Base-by-base conservation (phyloP, 2,329 filamentous ascomycete genomes). In the Didymella pomorum region DNA sequence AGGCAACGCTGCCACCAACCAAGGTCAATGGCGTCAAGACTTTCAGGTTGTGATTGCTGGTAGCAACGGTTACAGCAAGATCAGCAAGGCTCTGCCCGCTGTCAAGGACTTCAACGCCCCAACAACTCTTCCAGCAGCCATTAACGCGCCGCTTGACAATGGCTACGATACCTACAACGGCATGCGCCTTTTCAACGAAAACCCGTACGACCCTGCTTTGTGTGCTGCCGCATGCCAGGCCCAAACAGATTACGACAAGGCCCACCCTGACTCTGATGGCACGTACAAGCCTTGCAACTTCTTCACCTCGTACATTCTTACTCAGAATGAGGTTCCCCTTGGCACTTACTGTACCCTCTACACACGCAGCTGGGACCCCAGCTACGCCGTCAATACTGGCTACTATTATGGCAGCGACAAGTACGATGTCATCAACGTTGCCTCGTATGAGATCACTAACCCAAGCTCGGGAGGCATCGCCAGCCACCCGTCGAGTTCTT, bases 281-380 rank as follows among this genome's bases (percentile, higher is more conserved):
- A 50, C 31, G 10, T 42, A 31, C 21, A 41, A 56, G 31, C 46
- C 44, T 29, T 76, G 74, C 66, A 28, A 33, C 6, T 54, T 47
- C 51, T 54, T 53, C 42, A 54, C 41, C 51, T 47, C 43, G 14
- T 54, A 47, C 35, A 23, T 54, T 9, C 31, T 54, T 14, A 47
- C 28, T 10, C 45, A 54, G 25, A 47, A 54, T 12, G 35, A 35
- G 5, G 33, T 41, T 25, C 33, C 51, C 2, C 43, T 47, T 11
- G 51, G 51, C 9, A 44, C 45, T 33, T 47, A 47, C 43, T 54
- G 51, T 8, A n/a, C 42, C 4, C 28, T 54, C 23, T 54, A 54
- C 26, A 47, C 23, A 26, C 31, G 37, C 23, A 18, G 14, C 16
- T 54, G 43, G 43, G 41, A 28, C 39, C 16, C 39, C 4, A 42